These are phyloP conservation scores for Caloboletus inedulis DNA, from an alignment of 1,284 basidiomycete species.

Conservation along the genomic window DNA sequence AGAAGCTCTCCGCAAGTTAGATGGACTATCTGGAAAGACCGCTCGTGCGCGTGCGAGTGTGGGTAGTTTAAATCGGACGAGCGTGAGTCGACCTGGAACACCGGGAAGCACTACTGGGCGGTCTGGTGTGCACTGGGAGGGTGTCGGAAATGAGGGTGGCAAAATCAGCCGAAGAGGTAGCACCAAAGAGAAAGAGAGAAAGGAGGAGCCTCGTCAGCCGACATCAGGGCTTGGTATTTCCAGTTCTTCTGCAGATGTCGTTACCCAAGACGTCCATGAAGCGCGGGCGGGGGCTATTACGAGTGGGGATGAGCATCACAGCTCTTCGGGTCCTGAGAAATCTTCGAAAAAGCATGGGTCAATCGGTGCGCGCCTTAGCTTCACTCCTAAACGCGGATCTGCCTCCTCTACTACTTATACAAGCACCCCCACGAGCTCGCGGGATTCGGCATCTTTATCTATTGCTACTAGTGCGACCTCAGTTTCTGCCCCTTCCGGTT, in stretches of 20 bases:
- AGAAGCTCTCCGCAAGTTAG: conserved; percentile 90
- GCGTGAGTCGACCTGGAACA: conserved; percentile 72
- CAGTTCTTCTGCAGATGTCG: conserved; percentile 31
- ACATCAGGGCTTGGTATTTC: conserved; percentile 36
- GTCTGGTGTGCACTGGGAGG: conserved; percentile 63
- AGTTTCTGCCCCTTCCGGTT: conserved; percentile 62
- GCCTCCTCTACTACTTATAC: conserved; percentile 84
- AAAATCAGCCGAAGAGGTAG: conserved; percentile 53
- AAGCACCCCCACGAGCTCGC: conserved; percentile 73
- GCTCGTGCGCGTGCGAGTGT: conserved; percentile 65
- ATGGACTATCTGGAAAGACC: conserved; percentile 80
- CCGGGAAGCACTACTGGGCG: conserved; percentile 53
- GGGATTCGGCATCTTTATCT: conserved; percentile 79
- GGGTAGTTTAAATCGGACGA: conserved; percentile 58
- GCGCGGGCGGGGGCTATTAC: conserved; percentile 40
- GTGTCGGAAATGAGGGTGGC: conserved; percentile 46
- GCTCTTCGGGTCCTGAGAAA: conserved; percentile 51
- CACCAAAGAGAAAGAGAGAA: conserved; percentile 46
- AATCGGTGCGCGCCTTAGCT: conserved; percentile 59
- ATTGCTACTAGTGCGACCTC: conserved; percentile 74
- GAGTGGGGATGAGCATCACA: conserved; percentile 49
- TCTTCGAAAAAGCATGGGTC: conserved; percentile 59
- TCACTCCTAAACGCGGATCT: conserved; percentile 81
- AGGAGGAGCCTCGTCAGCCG: conserved; percentile 35
- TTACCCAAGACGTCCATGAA: conserved; percentile 39